Conservation (phyloP, 371 early-diverging fungal species). For the Lichtheimia ornata region DNA sequence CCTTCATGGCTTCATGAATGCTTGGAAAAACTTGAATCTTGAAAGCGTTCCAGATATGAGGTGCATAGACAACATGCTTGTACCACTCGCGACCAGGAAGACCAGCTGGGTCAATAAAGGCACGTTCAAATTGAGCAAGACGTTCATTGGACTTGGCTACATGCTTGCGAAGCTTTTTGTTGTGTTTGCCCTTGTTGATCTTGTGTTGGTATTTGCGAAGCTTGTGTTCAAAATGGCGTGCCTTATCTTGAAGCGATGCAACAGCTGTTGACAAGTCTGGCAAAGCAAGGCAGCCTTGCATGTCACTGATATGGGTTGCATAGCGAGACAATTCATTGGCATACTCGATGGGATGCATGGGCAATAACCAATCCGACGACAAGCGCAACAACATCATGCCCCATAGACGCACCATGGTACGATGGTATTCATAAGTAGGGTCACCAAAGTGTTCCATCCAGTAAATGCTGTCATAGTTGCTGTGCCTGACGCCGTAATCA, state of each 20-base stretch:
- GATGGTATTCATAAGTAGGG: constrained; percentile 52
- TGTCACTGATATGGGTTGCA: constrained; percentile 5
- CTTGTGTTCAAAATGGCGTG: constrained; percentile 12
- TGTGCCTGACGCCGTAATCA: constrained; percentile 50
- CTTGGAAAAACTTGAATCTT: constrained; percentile 41
- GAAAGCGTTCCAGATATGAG: constrained; percentile 36
- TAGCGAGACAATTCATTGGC: constrained; percentile 26
- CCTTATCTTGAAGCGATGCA: constrained; percentile 1
- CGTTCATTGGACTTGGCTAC: constrained; percentile 38
- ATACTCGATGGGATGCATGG: constrained; percentile 30
- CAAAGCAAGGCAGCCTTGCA: constrained; percentile 10
- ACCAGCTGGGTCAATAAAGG: constrained; percentile 50
- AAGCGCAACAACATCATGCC: constrained; percentile 41
- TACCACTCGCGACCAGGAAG: constrained; percentile 54
- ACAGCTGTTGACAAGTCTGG: constrained; percentile 14
- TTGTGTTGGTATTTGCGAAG: constrained; percentile 10
- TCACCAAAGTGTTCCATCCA: constrained; percentile 58
- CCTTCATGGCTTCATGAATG: constrained; percentile 40
- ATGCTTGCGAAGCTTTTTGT: constrained; percentile 14
- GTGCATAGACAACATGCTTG: constrained; percentile 49
- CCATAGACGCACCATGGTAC: constrained; percentile 37
- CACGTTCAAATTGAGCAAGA: constrained; percentile 44
- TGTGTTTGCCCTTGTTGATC: constrained; percentile 7
- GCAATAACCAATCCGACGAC: constrained; percentile 33
- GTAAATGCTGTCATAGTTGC: constrained; percentile 54